phyloP scores from a whole-genome alignment of 2,329 filamentous ascomycete genomes.

The Ophiocordyceps unilateralis region DNA sequence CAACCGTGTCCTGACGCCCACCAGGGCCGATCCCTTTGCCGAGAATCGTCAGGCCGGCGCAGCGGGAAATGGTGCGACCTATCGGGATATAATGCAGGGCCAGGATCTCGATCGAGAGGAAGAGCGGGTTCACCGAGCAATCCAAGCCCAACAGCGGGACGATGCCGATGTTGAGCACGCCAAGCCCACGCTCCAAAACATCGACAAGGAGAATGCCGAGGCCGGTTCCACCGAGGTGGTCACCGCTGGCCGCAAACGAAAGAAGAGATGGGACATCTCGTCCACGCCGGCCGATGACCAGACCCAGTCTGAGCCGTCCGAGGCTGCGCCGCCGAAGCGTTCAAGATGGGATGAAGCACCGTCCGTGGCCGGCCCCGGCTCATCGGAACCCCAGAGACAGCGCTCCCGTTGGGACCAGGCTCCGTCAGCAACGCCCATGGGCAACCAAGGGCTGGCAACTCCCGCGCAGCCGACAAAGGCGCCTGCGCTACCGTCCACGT shows the following conservation, averaged over 20 bases:
- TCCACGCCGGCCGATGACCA: constrained; percentile 37
- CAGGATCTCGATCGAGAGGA: constrained; percentile 89
- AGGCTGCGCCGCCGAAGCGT: constrained; percentile 47
- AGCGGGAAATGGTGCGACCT: constrained; percentile 58
- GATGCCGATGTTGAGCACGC: constrained; percentile 45
- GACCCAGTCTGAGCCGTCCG: constrained; percentile 27
- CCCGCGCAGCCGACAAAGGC: constrained; percentile 57
- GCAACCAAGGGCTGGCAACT: constrained; percentile 56
- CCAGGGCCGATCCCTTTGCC: constrained; percentile 71
- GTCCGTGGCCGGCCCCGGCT: constrained; percentile 31
- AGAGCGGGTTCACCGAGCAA: constrained; percentile 63
- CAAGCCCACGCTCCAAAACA: constrained; percentile 57
- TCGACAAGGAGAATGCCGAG: constrained; percentile 57
- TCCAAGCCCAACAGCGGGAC: constrained; percentile 53
- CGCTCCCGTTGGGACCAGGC: constrained; percentile 88
- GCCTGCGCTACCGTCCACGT: constrained; percentile 35
- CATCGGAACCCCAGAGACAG: constrained; percentile 48
- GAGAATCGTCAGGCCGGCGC: constrained; percentile 53
- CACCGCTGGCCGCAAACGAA: constrained; percentile 56
- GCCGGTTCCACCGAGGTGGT: constrained; percentile 48
- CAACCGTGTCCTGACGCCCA: constrained; percentile 72
- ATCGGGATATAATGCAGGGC: constrained; percentile 78
- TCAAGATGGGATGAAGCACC: constrained; percentile 82
- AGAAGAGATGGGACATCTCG: constrained; percentile 84
- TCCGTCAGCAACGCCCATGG: constrained; percentile 61